Evolutionary conservation across 441 rosid species (phyloP), one percentile per base, ranked within the genome.

Genomic region (Breynia disticha): DNA sequence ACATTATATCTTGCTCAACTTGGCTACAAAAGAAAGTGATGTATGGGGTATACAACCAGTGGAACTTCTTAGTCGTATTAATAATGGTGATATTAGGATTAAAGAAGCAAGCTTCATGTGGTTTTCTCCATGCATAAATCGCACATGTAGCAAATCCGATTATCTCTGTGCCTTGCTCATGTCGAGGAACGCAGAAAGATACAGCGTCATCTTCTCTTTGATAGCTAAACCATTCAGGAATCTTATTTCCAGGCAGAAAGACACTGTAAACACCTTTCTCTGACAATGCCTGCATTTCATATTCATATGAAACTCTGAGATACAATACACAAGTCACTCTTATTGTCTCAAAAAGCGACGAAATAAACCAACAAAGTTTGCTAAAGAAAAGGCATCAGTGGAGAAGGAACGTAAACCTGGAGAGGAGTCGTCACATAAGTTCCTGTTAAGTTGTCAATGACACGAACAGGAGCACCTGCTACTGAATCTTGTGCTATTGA

Each of bases 31-130:
- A 41, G 49, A 54, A 62, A 20, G 54, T 62, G 47, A 54, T 32
- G 10, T 47, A 48, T 48, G 66, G 66, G 43, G 24, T 15, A 16
- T 55, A 62, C 1, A 7, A 2, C 66, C 66, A 62, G 2, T 47
- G 14, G 19, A 54, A 47, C 54, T 20, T 37, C 49, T 62, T 62
- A 5, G 59, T 62, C n/a, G n/a, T 54, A 35, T 54, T 54, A 10
- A 9, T 5, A 19, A 62, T 13, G 16, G 42, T 15, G 19, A 54
- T 48, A 20, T 18, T 3, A 17, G 66, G 59, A 43, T 13, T 19
- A 11, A 47, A 62, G 19, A 13, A 62, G 54, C 59, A 62, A 21
- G 50, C 19, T 3, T 5, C 12, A 3, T 5, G 28, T 20, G 50
- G 24, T 24, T 12, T n/a, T 45, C 11, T 37, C 63, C 63, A 60